Conservation (phyloP, 2,329 filamentous ascomycete genomes). For the Thelonectria rubi region DNA sequence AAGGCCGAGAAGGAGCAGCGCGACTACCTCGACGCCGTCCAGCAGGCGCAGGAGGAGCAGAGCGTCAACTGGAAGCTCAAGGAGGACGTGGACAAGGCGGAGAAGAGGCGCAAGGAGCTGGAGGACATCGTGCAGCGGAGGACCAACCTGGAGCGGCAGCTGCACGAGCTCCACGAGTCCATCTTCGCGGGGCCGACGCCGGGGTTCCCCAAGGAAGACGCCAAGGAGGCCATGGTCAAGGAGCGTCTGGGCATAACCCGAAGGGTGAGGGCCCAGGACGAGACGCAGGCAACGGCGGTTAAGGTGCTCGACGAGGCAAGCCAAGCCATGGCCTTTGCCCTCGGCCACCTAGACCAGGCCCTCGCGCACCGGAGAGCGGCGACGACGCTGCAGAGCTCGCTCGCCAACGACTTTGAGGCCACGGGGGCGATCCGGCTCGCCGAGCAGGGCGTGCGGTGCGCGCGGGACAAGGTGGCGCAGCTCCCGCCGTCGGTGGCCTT, state of each 20-base stretch:
- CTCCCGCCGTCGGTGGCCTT: constrained; percentile 12
- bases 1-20: constrained; percentile 62
- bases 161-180: constrained; percentile 60
- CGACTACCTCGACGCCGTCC: constrained; percentile 63
- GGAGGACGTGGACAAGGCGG: constrained; percentile 52
- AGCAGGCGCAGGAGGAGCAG: constrained; percentile 57
- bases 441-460: constrained; percentile 3
- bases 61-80: constrained; percentile 53
- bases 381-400: constrained; percentile 51
- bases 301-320: constrained; percentile 51
- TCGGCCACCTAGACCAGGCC: constrained; percentile 53
- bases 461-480: constrained; percentile 9
- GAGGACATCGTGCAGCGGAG: constrained; percentile 49
- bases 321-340: constrained; percentile 46
- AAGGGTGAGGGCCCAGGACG: constrained; percentile 46
- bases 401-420: constrained; percentile 36
- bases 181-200: constrained; percentile 64
- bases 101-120: constrained; percentile 47
- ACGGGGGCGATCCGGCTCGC: constrained; percentile 16
- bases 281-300: constrained; percentile 54
- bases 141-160: constrained; percentile 53
- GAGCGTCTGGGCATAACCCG: constrained; percentile 50
- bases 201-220: constrained; percentile 63
- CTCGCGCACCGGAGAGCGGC: constrained; percentile 49
- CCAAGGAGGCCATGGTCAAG: constrained; percentile 51